Evolutionary conservation across 306 rosid genomes (phyloP).

Genomic region (Sophora flavescens): DNA sequence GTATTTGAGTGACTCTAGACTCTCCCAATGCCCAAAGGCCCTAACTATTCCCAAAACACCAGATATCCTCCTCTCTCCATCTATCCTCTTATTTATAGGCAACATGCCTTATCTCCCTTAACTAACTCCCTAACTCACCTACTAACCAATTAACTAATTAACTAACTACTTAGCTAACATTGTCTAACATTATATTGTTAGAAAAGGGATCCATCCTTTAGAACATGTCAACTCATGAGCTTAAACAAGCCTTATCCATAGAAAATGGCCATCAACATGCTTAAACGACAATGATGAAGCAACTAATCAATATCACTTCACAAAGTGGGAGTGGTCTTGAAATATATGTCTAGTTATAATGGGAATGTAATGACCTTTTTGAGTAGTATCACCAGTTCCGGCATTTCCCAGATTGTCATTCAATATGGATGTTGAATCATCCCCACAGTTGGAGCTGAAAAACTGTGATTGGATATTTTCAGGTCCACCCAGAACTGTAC

Average conservation of each 20-base stretch:
- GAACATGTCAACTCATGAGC: conserved; percentile 23
- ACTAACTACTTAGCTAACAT: too few relatives aligned
- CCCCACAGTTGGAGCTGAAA: conserved; percentile 49
- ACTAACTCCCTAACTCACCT: too few relatives aligned
- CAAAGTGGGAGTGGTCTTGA: conserved; percentile 22
- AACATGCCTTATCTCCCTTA: too few relatives aligned
- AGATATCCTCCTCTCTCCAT: too few relatives aligned
- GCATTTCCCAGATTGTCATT: conserved; percentile 49
- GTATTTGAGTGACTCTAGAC: too few relatives aligned
- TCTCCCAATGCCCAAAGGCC: too few relatives aligned
- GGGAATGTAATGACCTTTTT: conserved; percentile 57
- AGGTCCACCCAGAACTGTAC: conserved; percentile 52
- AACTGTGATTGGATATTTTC: conserved; percentile 52
- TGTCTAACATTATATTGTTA: too few relatives aligned
- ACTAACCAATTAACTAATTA: too few relatives aligned
- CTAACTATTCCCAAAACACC: too few relatives aligned
- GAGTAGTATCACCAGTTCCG: conserved; percentile 53
- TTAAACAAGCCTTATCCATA: conserved; percentile 13
- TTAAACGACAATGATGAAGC: conserved; percentile 30
- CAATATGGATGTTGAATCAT: conserved; percentile 50
- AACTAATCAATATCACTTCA: conserved; percentile 39
- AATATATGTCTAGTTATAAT: conserved; percentile 52
- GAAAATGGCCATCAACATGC: conserved; percentile 29
- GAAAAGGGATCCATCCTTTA: conserved; percentile 12
- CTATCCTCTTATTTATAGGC: too few relatives aligned